phyloP scores from a whole-genome alignment of 192 early-diverging fungal species.

The Entomortierella lignicola region DNA sequence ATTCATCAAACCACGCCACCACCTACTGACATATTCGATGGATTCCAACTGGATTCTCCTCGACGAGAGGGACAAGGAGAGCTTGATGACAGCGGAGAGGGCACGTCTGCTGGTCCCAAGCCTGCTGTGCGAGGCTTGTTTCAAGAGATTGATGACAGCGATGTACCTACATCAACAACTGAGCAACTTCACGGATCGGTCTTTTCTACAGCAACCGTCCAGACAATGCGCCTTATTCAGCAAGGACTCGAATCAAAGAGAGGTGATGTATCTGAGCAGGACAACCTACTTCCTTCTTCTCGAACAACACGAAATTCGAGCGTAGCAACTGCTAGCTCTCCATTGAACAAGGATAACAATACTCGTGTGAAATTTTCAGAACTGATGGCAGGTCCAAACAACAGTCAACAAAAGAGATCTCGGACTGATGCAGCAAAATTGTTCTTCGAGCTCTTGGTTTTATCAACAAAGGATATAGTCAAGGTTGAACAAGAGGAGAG shows the following conservation, averaged over 20 bases:
- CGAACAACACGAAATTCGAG: constrained; percentile 34
- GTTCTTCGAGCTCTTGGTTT: constrained; percentile 94
- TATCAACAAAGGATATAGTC: constrained; percentile 89
- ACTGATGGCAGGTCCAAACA: constrained; percentile 23
- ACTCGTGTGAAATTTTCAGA: constrained; percentile 33
- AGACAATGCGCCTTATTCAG: constrained; percentile 71
- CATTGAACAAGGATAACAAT: constrained; percentile 25
- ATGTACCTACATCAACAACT: constrained; percentile 6
- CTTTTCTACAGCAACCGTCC: constrained; percentile 70
- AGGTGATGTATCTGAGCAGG: constrained; percentile 9
- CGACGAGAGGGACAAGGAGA: constrained; percentile 44
- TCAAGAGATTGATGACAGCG: constrained; percentile 24
- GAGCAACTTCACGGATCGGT: constrained; percentile 50
- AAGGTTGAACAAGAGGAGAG: constrained; percentile 81
- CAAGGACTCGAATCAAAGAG: constrained; percentile 55
- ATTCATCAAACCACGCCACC: constrained; percentile 17
- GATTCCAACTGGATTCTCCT: constrained; percentile 53
- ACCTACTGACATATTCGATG: constrained; percentile 31
- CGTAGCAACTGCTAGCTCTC: constrained; percentile 30
- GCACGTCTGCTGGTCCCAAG: background rate
- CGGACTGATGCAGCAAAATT: constrained; percentile 80
- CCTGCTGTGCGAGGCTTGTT: constrained; percentile 18
- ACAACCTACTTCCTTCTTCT: no score
- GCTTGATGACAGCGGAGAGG: background rate
- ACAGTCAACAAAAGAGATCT: constrained; percentile 54